Evolutionary conservation across 2,329 filamentous ascomycete genomes (phyloP), one percentile per base, ranked within the genome.

Genomic region (Paracamarosporium sp.): DNA sequence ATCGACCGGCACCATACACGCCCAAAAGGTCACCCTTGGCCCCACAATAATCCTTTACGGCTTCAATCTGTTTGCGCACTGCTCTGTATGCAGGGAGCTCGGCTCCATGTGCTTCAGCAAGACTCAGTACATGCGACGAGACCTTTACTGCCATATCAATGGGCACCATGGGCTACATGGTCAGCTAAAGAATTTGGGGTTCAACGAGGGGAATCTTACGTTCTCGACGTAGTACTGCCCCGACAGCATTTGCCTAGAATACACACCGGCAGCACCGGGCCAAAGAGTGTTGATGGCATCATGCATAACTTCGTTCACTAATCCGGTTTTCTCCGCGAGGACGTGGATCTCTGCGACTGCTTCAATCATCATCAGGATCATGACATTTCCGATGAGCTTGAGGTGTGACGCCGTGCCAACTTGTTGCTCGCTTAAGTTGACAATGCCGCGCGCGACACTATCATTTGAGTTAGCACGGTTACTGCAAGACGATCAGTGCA

Each of bases 181-280:
- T 43, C 17, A 43, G 50, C 27, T 28, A 25, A 52, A 17, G 11
- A 9, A 43, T 2, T n/a, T 5, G 12, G 33, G 35, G 9, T 20
- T 15, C 33, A 20, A 40, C 8, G 12, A 20, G 24, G 31, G 4
- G 28, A 8, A 6, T 20, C 55, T 36, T 24, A 57, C 55, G 27
- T 53, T 53, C 3, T 57, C 56, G 47, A 64, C 60, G 53, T 65
- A 56, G 46, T 67, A 67, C 28, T 65, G 62, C 9, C 64, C 64
- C 25, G 35, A 43, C 15, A 50, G 15, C 54, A 56, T 56, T 22
- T 51, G 46, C 15, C 40, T 56, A 3, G 54, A 52, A n/a, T 56
- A 56, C 6, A 56, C 44, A 8, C 27, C 27, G 20, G 30, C 27
- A 15, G 50, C 40, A 28, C 45, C 46, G 17, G 54, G 47, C 36